Base-by-base conservation (phyloP, 257 asterid genomes). In the Linaria vulgaris region DNA sequence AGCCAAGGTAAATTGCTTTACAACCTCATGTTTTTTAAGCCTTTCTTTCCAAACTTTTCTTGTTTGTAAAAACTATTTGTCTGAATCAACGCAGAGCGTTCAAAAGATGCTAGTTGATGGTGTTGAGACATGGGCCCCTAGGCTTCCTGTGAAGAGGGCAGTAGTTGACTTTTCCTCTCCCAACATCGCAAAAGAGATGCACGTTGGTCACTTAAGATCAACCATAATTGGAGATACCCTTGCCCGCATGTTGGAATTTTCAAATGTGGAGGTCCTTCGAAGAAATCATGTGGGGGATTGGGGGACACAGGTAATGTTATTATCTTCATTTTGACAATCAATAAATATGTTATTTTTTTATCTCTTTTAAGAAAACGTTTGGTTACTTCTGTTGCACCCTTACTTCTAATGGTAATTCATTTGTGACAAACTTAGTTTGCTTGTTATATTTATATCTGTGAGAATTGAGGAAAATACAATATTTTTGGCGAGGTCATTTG, bases 271-370 rank as follows among this genome's bases (percentile, higher is more conserved):
- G 63, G 97, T 90, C 80, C 86, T 94, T 55, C 76, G 95, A 43
- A 82, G 96, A 76, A 94, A 94, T 70, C 99, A 94, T 59, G 95
- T 94, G 47, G 99, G 99, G 27, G 99, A 94, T 63, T 94, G 97
- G 99, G 97, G 97, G 69, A 94, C 97, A 13, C 97, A 90, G 87
- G 99, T 90, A 63, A 25, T 31, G 20, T 62, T 45, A 44, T 27
- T 41, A 27, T 47, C 55, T 65, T 6, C 17, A 50, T 69, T 69
- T 61, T 66, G 30, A 57, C 61, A 56, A 34, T 46, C 67, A 51
- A n/a, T 66, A 23, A 30, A 41, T 37, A 22, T 62, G 34, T 37
- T 39, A 19, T 57, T 48, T 16, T 16, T 48, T 64, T 44, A 6
- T 72, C 41, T 20, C 15, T 38, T 48, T 44, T 12, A 3, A 23